phyloP scores from a whole-genome alignment of 2,329 filamentous ascomycete genomes.

The Coniochaeta hoffmannii region DNA sequence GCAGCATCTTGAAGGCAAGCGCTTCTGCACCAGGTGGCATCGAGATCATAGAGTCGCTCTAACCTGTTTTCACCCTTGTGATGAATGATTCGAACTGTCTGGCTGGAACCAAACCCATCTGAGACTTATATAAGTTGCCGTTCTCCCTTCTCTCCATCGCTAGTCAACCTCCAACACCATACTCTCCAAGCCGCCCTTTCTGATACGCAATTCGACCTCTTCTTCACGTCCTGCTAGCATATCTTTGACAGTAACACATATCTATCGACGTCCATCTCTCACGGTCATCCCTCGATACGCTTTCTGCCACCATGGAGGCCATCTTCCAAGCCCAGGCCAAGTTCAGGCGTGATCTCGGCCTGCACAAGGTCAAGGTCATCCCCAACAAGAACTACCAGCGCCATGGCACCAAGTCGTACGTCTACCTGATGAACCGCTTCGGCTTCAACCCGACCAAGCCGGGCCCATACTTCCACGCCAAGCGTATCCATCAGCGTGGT shows the following conservation, averaged over 20 bases:
- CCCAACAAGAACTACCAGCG: conserved; percentile 52
- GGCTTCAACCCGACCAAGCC: conserved; percentile 54
- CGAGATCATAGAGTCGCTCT: not conserved
- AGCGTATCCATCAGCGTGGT: conserved; percentile 39
- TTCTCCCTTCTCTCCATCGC: not conserved
- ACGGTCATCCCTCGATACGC: not conserved
- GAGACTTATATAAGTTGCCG: not conserved
- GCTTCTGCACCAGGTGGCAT: not conserved
- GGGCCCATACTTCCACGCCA: conserved; percentile 51
- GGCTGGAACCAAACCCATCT: not conserved
- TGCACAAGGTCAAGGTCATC: conserved; percentile 41
- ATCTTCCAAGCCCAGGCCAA: conserved; percentile 25
- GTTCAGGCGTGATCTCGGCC: conserved; percentile 24
- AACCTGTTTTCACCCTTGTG: not conserved
- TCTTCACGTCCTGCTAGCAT: not conserved
- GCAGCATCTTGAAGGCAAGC: not conserved
- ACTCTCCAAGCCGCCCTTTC: not conserved
- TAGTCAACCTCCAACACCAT: not conserved
- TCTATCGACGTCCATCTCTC: not conserved
- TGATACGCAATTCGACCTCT: not conserved
- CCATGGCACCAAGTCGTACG: conserved; percentile 56
- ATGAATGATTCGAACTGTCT: too few relatives aligned
- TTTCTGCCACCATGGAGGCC: conserved; percentile 21
- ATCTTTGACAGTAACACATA: not conserved
- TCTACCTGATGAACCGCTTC: conserved; percentile 53